phyloP scores from a whole-genome alignment of 1,139 yeast genomes.

The Saccharomyces hybrid region DNA sequence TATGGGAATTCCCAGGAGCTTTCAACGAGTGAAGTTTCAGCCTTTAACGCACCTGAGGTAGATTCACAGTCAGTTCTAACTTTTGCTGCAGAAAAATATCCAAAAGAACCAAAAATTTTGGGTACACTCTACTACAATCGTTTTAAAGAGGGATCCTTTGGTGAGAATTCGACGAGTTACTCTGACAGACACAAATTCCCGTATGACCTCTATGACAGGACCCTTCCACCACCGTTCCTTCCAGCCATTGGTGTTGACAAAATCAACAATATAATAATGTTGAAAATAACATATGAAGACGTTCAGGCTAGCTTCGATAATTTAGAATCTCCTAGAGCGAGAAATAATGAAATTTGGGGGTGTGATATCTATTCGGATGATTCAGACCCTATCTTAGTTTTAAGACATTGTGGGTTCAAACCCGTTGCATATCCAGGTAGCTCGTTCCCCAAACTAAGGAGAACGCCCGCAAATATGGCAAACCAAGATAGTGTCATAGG shows the following conservation, averaged over 20 bases:
- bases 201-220: constrained; percentile 9
- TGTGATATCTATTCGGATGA: constrained; percentile 90
- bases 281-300: constrained; percentile 20
- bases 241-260: constrained; percentile 19
- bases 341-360: constrained; percentile 74
- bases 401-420: constrained; percentile 68
- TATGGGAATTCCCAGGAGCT: not conserved
- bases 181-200: constrained; percentile 11
- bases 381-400: constrained; percentile 68
- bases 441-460: constrained; percentile 11
- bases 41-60: constrained; percentile 6
- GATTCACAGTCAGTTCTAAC: constrained; percentile 13
- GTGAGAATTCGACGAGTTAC: not conserved
- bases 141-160: constrained; percentile 15
- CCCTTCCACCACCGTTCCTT: constrained; percentile 24
- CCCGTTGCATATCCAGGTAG: constrained; percentile 32
- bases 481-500: constrained; percentile 29
- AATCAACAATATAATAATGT: constrained; percentile 19
- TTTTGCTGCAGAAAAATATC: constrained; percentile 13
- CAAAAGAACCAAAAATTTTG: constrained; percentile 9
- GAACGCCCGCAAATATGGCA: constrained; percentile 34
- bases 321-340: constrained; percentile 16
- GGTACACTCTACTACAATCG: constrained; percentile 23
- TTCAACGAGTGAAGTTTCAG: not conserved
- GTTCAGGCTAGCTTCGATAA: constrained; percentile 28